These are phyloP conservation scores for Cicer chorassanicum DNA, from an alignment of 306 rosid species.

Conservation along the genomic window DNA sequence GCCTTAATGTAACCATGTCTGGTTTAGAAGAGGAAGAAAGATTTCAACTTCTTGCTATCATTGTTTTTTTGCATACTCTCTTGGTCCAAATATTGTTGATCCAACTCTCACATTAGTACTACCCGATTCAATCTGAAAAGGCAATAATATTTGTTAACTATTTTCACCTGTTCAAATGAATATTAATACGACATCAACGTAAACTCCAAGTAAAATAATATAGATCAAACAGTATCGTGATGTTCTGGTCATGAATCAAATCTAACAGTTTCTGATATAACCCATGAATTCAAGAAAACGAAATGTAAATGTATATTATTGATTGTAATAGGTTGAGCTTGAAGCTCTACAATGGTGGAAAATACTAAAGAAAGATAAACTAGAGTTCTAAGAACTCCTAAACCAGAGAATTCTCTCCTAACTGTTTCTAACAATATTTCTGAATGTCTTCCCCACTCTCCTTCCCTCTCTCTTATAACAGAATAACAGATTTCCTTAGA, in stretches of 20 bases:
- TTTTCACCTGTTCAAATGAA: constrained; percentile 22
- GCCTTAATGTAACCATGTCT: not conserved
- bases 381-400: no score
- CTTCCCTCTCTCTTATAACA: no score
- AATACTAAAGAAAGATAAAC: no score
- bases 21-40: not conserved
- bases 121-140: constrained; percentile 86
- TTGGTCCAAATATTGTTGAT: constrained; percentile 91
- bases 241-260: constrained; percentile 1
- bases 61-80: constrained; percentile 81
- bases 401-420: no score
- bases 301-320: no score
- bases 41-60: constrained; percentile 31
- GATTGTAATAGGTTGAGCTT: no score
- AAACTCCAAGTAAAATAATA: not conserved
- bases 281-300: no score
- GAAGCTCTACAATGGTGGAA: no score
- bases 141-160: not conserved
- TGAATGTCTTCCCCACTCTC: no score
- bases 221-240: not conserved
- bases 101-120: constrained; percentile 94
- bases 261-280: not conserved
- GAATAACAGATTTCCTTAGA: no score
- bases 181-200: not conserved
- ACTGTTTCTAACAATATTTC: no score